Percentiles rank a stretch among this genome's conserved stretches.
phyloP scores from a whole-genome alignment of 805 yeast genomes.

The Sugiyamaella floridensis region DNA sequence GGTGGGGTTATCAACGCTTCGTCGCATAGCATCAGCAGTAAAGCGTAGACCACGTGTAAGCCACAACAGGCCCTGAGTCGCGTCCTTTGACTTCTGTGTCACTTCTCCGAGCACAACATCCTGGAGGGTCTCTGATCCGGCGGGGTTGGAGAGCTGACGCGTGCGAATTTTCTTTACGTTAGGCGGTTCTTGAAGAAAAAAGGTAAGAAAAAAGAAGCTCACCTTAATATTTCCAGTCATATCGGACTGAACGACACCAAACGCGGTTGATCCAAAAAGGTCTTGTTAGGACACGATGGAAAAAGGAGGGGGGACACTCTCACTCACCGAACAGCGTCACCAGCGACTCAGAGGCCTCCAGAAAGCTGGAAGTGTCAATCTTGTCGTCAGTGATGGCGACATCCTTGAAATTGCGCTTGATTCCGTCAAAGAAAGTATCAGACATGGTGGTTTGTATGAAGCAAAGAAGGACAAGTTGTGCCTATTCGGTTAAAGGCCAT shows the following conservation, averaged over 20 bases:
- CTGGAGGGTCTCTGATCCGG: conserved; percentile 60
- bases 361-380: conserved; percentile 65
- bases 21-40: conserved; percentile 85
- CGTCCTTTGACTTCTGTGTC: conserved; percentile 57
- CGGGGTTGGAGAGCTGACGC: conserved; percentile 59
- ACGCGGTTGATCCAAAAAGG: conserved; percentile 77
- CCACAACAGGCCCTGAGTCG: conserved; percentile 90
- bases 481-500: neutral
- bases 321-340: conserved; percentile 66
- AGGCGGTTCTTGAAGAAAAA: neutral
- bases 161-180: conserved; percentile 54
- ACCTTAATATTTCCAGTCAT: conserved; percentile 74
- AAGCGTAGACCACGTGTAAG: conserved; percentile 72
- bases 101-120: conserved; percentile 69
- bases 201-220: neutral
- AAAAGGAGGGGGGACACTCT: neutral
- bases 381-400: conserved; percentile 56
- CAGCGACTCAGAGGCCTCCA: conserved; percentile 77
- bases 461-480: neutral
- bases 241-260: conserved; percentile 76
- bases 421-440: conserved; percentile 68
- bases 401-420: conserved; percentile 67
- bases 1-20: conserved; percentile 55
- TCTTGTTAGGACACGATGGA: conserved; percentile 30
- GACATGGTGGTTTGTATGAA: conserved; percentile 3